phyloP scores from a whole-genome alignment of 495 filamentous ascomycete genomes.

The Tetracladium setigerum region DNA sequence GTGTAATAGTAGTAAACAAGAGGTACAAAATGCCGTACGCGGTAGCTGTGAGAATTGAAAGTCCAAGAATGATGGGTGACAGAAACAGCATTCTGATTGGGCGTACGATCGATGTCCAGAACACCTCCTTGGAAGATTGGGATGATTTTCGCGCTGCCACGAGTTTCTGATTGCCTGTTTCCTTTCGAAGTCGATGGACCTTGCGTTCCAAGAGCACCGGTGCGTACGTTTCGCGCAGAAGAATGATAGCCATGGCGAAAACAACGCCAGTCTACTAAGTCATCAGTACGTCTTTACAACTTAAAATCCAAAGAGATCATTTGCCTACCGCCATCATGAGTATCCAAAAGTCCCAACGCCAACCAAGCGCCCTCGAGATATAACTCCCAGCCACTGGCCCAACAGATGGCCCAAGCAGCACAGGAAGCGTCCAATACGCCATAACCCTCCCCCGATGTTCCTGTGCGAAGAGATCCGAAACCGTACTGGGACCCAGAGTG shows the following conservation, averaged over 20 bases:
- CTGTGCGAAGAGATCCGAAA: slow-evolving; percentile 51
- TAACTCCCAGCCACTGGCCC: slow-evolving; percentile 58
- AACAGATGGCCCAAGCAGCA: slow-evolving; percentile 57
- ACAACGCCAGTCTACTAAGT: slow-evolving; percentile 35
- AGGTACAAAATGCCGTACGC: slow-evolving; percentile 70
- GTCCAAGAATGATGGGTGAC: slow-evolving; percentile 52
- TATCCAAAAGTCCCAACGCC: slow-evolving; percentile 65
- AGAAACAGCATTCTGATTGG: slow-evolving; percentile 67
- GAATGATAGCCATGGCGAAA: slow-evolving; percentile 19
- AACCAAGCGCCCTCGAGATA: slow-evolving; percentile 58
- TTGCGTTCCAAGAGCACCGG: slow-evolving; percentile 42
- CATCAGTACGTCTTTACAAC: slow-evolving; percentile 31
- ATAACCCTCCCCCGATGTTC: slow-evolving; percentile 59
- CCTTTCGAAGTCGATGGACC: slow-evolving; percentile 22
- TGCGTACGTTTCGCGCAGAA: slow-evolving; percentile 42
- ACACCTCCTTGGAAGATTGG: slow-evolving; percentile 8
- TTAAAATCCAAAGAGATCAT: slow-evolving; percentile 25
- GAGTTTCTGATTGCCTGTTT: slow-evolving; percentile 28
- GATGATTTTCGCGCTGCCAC: slow-evolving; percentile 14
- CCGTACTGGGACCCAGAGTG: slow-evolving; percentile 49
- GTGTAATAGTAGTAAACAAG: slow-evolving; percentile 59
- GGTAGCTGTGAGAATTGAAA: slow-evolving; percentile 57
- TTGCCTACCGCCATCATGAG: slow-evolving; percentile 49
- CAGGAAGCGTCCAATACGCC: slow-evolving; percentile 54
- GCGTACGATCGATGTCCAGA: slow-evolving; percentile 36